Base-by-base conservation (phyloP, 2,329 filamentous ascomycete genomes). In the Pseudopyrenochaeta lycopersici region DNA sequence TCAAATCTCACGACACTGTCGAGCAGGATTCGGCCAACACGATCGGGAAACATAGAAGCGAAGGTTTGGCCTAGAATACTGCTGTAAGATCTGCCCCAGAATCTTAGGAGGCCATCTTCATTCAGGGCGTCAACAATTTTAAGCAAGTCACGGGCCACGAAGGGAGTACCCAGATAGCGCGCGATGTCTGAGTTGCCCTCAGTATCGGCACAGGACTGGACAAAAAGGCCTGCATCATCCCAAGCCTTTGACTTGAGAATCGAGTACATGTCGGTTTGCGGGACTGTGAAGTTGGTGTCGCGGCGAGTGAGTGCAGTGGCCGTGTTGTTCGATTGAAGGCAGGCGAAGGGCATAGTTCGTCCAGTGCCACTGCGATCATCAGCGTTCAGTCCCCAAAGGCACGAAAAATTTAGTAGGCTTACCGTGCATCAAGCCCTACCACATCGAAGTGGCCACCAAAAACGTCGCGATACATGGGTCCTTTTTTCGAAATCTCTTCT, bases 31-130 rank as follows among this genome's bases (percentile, higher is more conserved):
- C 76, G 67, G 17, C 67, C 63, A 12, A 63, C 45, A 7, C 58
- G 57, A 40, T 63, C 55, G 2, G 58, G 60, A 32, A 73, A 80
- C 62, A 82, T 74, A 11, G 76, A 70, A 1, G 80, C 77, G 52
- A 82, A 79, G 0, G 79, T 82, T 4, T 76, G 67, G 4, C 80
- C 80, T 1, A 82, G 64, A 0, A 79, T 53, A 1, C 78, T 80
- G 5, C 80, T 79, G 49, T 81, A 82, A 1, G 77, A 80, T n/a
- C 76, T 67, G 72, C 75, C 47, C 59, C 71, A 72, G 58, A 74
- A 78, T 21, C 48, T 43, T 23, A 60, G 47, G 2, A 54, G 20
- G 4, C 58, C 41, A 10, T 62, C 58, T 29, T 62, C 61, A 7
- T 52, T 58, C 31, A 65, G 43, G 3, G 60, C 58, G 17, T 64